A percentile compares a stretch with the other conserved stretches of the same genome.
Evolutionary conservation across 768 basidiomycete genomes (phyloP).

Genomic region (Macrolepiota dolichaula): DNA sequence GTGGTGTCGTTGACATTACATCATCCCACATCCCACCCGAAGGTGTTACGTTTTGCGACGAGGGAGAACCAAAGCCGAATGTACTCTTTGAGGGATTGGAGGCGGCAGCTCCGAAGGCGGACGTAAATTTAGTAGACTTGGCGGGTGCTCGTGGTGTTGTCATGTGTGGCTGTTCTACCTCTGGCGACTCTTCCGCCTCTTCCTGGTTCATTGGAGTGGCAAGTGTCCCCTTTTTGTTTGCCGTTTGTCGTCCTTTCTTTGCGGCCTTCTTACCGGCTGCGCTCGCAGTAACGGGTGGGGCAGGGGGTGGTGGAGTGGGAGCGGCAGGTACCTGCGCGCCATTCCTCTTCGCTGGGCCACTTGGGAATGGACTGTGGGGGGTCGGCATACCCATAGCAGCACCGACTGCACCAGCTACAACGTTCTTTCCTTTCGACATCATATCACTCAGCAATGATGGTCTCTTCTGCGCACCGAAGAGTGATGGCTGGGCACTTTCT

Average conservation of each 20-base stretch:
- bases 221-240: conserved; percentile 1
- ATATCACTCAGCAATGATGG: conserved; percentile 7
- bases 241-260: conserved; percentile 2
- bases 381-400: not conserved
- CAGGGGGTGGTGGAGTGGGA: not conserved
- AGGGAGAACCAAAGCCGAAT: not conserved
- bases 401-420: conserved; percentile 5
- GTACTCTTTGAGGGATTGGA: not conserved
- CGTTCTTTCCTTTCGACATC: conserved; percentile 8
- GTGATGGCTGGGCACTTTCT: not conserved
- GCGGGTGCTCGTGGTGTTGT: not conserved
- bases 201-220: not conserved
- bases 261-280: not conserved
- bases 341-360: not conserved
- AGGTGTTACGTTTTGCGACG: not conserved
- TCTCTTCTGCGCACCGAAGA: not conserved
- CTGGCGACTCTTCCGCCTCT: not conserved
- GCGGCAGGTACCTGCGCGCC: not conserved
- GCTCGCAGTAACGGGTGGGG: not conserved
- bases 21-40: conserved; percentile 11
- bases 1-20: conserved; percentile 2
- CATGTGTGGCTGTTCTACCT: not conserved
- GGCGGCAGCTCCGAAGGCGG: not conserved
- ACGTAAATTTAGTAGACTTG: conserved; percentile 2
- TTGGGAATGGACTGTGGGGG: not conserved